phyloP scores from a whole-genome alignment of 148 eudicot species.

The Cornus florida region DNA sequence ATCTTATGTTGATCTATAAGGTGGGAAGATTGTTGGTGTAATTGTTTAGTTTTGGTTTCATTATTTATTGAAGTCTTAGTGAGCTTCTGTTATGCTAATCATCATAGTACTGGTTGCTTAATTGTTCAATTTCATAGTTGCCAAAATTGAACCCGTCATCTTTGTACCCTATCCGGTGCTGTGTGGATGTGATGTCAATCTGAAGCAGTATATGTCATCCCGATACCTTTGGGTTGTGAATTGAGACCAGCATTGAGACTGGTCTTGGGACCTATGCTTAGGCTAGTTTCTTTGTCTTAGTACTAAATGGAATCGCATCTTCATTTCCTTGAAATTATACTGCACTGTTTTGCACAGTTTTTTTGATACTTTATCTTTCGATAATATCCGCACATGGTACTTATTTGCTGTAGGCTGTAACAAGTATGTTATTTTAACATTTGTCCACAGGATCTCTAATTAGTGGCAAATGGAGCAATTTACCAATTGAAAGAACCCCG shows the following conservation, averaged over 20 bases:
- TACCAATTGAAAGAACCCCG: not conserved
- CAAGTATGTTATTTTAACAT: not conserved
- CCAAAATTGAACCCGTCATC: not conserved
- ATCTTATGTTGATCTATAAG: not conserved
- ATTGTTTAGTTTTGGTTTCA: not conserved
- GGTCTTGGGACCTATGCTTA: too few relatives aligned
- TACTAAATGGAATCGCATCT: too few relatives aligned
- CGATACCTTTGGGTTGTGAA: too few relatives aligned
- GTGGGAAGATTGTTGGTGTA: not conserved
- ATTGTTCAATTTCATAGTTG: not conserved
- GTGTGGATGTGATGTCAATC: too few relatives aligned
- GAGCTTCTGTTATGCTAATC: too few relatives aligned
- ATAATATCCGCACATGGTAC: not conserved
- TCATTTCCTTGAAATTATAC: not conserved
- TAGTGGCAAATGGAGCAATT: constrained; percentile 1
- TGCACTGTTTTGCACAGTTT: too few relatives aligned
- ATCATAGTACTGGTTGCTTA: too few relatives aligned
- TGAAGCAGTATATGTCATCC: too few relatives aligned
- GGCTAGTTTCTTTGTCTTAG: too few relatives aligned
- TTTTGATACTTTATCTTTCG: not conserved
- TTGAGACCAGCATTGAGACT: not conserved
- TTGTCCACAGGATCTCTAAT: constrained; percentile 13
- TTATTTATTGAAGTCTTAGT: not conserved
- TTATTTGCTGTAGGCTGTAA: too few relatives aligned
- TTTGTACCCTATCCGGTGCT: too few relatives aligned